A percentile compares a stretch with the other conserved stretches of the same genome.
Conservation (phyloP, 139 green algal species). For the Ulvella scutata region DNA sequence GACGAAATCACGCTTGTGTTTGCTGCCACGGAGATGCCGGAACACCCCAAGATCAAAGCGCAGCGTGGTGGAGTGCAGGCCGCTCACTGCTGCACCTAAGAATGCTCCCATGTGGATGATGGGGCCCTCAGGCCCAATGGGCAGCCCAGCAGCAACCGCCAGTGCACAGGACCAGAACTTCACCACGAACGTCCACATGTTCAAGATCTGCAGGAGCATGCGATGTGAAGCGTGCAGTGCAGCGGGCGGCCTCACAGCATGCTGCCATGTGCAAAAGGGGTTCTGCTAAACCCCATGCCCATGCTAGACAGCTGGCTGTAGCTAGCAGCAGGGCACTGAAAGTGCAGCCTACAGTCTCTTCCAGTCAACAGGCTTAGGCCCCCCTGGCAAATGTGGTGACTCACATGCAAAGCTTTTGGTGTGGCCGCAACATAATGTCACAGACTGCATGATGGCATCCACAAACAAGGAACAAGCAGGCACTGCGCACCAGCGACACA, state of each 20-base stretch:
- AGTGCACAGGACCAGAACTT: slow-evolving; percentile 60
- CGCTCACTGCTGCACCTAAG: slow-evolving; percentile 45
- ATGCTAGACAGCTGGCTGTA: too few relatives aligned
- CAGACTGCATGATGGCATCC: background rate
- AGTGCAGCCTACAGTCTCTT: too few relatives aligned
- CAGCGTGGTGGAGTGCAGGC: slow-evolving; percentile 70
- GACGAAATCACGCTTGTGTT: slow-evolving; percentile 83
- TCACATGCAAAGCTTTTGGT: too few relatives aligned
- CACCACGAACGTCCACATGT: slow-evolving; percentile 60
- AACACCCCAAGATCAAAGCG: slow-evolving; percentile 8
- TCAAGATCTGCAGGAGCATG: slow-evolving; percentile 73
- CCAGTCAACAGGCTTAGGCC: too few relatives aligned
- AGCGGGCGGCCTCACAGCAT: too few relatives aligned
- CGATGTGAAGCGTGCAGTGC: too few relatives aligned
- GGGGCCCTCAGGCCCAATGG: slow-evolving; percentile 73
- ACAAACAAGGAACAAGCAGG: background rate
- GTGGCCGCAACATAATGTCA: background rate
- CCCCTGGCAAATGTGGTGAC: too few relatives aligned
- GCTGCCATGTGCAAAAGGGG: too few relatives aligned
- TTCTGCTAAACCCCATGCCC: too few relatives aligned
- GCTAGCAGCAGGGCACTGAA: too few relatives aligned
- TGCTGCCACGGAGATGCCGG: slow-evolving; percentile 14
- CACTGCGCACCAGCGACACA: too few relatives aligned
- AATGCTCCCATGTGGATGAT: slow-evolving; percentile 78
- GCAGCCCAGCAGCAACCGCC: slow-evolving; percentile 58